phyloP scores from a whole-genome alignment of 805 yeast species.

The Zygosaccharomyces lentus region DNA sequence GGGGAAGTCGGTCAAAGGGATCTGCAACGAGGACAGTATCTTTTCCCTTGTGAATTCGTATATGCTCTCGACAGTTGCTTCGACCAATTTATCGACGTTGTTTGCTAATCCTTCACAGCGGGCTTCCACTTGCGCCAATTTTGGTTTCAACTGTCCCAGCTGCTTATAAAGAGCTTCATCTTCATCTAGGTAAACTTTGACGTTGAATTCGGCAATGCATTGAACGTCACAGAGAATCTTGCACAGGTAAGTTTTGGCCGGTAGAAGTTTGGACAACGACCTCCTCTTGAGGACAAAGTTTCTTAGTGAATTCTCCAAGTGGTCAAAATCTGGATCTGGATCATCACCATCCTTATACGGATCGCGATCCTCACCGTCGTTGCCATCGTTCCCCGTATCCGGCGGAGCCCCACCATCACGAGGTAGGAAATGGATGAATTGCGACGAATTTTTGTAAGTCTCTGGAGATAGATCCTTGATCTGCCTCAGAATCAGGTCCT shows the following conservation, averaged over 20 bases:
- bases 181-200: constrained; percentile 48
- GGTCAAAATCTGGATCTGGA: constrained; percentile 66
- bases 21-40: constrained; percentile 49
- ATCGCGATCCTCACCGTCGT: constrained; percentile 34
- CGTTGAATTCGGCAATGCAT: constrained; percentile 58
- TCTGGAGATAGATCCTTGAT: constrained; percentile 84
- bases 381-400: constrained; percentile 36
- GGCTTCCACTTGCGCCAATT: constrained; percentile 49
- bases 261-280: constrained; percentile 80
- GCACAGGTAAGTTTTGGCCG: constrained; percentile 81
- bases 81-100: constrained; percentile 58
- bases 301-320: constrained; percentile 77
- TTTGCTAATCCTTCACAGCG: constrained; percentile 55
- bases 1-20: constrained; percentile 36
- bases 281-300: constrained; percentile 86
- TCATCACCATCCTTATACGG: constrained; percentile 32
- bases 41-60: constrained; percentile 57
- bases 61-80: constrained; percentile 50
- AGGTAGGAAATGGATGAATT: constrained; percentile 90
- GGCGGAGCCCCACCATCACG: constrained; percentile 49
- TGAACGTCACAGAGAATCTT: constrained; percentile 67
- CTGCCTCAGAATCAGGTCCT: constrained; percentile 72
- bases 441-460: constrained; percentile 80
- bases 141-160: constrained; percentile 58
- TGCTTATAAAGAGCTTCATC: constrained; percentile 44